Conservation (phyloP, 2,329 filamentous ascomycete genomes). For the Cercospora sp. region DNA sequence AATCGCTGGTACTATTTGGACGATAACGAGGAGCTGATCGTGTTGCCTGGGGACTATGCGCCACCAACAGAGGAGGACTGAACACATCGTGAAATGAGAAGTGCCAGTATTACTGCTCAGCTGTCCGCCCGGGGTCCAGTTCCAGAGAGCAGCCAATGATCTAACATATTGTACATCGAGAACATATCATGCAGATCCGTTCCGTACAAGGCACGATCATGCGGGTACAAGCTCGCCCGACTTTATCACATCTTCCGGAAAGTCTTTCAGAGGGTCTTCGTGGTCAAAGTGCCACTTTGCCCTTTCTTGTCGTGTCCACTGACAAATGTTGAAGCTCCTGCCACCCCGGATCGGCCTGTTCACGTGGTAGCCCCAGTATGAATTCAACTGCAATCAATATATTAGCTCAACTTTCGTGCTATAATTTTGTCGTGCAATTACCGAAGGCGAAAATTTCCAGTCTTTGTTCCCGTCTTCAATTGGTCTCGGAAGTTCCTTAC, state of each 20-base stretch:
- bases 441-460: neutral
- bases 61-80: neutral
- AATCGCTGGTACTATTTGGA: constrained; percentile 6
- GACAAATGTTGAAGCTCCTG: constrained; percentile 19
- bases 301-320: constrained; percentile 19
- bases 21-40: constrained; percentile 6
- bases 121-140: neutral
- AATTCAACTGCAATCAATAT: neutral
- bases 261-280: constrained; percentile 22
- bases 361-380: neutral
- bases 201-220: neutral
- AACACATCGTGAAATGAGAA: neutral
- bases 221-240: neutral
- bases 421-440: neutral
- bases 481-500: neutral
- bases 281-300: constrained; percentile 21
- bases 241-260: constrained; percentile 6
- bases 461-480: neutral
- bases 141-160: neutral
- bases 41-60: constrained; percentile 3
- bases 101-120: neutral
- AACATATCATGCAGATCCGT: neutral
- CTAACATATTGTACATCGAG: neutral
- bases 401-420: neutral
- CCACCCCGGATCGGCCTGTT: constrained; percentile 17